A percentile compares a stretch with the other conserved stretches of the same genome.
Conservation (phyloP, 2,329 filamentous ascomycete genomes). For the Fusarium sp. region DNA sequence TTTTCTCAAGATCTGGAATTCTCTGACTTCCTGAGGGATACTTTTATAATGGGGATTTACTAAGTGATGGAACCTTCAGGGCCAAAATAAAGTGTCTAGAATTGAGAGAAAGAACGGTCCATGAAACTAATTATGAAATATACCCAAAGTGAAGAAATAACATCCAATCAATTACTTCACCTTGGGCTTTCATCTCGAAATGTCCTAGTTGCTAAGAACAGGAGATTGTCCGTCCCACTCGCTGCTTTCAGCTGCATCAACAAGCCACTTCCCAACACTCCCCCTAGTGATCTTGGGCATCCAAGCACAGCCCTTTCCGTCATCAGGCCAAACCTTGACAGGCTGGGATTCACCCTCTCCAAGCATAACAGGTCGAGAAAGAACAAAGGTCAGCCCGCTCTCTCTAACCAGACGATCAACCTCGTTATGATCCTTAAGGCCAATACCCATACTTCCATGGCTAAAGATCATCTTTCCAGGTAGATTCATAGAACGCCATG, state of each 20-base stretch:
- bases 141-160: fast-evolving
- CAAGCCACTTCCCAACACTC: slow-evolving; percentile 21
- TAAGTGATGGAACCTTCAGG: not conserved
- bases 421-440: slow-evolving; percentile 20
- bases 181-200: fast-evolving
- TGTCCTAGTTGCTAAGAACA: slow-evolving; percentile 15
- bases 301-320: slow-evolving; percentile 31
- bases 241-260: slow-evolving; percentile 9
- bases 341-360: not conserved
- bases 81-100: not conserved
- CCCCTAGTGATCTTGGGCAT: slow-evolving; percentile 26
- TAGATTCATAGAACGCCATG: slow-evolving; percentile 25
- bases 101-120: fast-evolving
- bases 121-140: too few species aligned
- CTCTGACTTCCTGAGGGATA: not conserved
- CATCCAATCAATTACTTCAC: fast-evolving
- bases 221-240: slow-evolving; percentile 20
- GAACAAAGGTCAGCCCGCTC: slow-evolving; percentile 12
- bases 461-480: slow-evolving; percentile 20
- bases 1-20: too few species aligned
- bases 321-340: slow-evolving; percentile 27
- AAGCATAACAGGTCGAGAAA: slow-evolving; percentile 22
- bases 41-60: not conserved
- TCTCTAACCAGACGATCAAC: slow-evolving; percentile 12
- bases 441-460: slow-evolving; percentile 20